Evolutionary conservation across 2,329 filamentous ascomycete species (phyloP), one percentile per base, ranked within the genome.

Genomic region (Epichloe typhina): DNA sequence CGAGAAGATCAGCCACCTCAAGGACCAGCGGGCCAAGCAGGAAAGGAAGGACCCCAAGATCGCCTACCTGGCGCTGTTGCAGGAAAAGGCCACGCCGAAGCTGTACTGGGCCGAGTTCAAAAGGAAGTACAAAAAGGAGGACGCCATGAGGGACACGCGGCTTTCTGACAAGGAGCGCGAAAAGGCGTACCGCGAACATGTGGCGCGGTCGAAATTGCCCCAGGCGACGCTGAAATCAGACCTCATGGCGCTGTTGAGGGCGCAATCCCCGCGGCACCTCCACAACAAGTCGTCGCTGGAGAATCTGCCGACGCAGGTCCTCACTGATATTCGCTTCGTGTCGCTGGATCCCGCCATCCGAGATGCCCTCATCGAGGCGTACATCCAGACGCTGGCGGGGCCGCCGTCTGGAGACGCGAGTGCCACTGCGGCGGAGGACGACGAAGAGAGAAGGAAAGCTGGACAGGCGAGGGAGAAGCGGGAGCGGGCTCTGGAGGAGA

Each of bases 21-120:
- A 84, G 62, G 83, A 86, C 57, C 77, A 79, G 60, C 83, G 86
- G 52, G 84, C 83, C 23, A 82, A 77, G 54, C 79, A 89, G 62
- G 84, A 86, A 66, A 91, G 88, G 70, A 80, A 80, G 56, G 89
- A 97, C 60, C 91, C 93, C 1, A 75, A 78, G 45, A 84, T 95
- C 56, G 81, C 84, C 1, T 98, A 94, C 64, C 70, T 97, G 53
- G 77, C 79, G 0, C 85, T 98, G 55, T 72, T 98, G 33, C 82
- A 91, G 55, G 79, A 84, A 46, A 79, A 88, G 57, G 91, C 90
- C 0, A 93, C 84, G 0, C 84, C 88, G 0, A 97, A 95, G 68
- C 75, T 98, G 1, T 98, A 95, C 72, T 98, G 93, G 93, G 84
- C 88, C 0, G 93, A 98, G 64, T 98, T 98, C 69, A 88, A 87